Evolutionary conservation across 805 yeast genomes (phyloP).

Genomic region (Metschnikowia gelsemii): DNA sequence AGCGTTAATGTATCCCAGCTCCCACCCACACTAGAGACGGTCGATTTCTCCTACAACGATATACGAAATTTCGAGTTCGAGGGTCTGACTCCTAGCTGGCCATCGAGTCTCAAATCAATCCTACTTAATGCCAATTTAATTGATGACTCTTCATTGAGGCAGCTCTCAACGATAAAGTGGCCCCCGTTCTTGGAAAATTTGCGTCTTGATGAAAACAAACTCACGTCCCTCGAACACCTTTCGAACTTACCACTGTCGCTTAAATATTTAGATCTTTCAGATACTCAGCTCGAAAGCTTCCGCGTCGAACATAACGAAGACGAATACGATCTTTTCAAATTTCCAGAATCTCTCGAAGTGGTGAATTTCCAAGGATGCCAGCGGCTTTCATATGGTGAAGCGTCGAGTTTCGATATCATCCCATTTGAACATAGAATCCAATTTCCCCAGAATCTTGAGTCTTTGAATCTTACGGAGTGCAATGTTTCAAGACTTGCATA

Average conservation of each 20-base stretch:
- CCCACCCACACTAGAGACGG: constrained; percentile 29
- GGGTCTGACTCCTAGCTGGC: constrained; percentile 23
- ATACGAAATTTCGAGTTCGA: constrained; percentile 16
- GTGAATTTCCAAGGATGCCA: constrained; percentile 25
- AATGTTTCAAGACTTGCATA: constrained; percentile 19
- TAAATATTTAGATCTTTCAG: constrained; percentile 27
- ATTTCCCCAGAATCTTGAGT: constrained; percentile 24
- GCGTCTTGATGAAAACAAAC: constrained; percentile 25
- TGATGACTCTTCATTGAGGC: constrained; percentile 19
- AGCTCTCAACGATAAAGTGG: constrained; percentile 25
- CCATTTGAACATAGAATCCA: constrained; percentile 19
- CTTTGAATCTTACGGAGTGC: constrained; percentile 28
- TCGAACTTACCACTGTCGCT: constrained; percentile 23
- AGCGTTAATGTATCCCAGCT: constrained; percentile 25
- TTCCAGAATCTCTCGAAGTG: constrained; percentile 28
- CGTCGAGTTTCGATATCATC: neutral
- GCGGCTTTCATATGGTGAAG: constrained; percentile 10
- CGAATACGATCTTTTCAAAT: constrained; percentile 24
- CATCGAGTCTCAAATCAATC: constrained; percentile 26
- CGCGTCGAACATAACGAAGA: constrained; percentile 11
- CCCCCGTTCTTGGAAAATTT: constrained; percentile 24
- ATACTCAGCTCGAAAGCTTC: constrained; percentile 22
- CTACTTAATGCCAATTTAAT: constrained; percentile 25
- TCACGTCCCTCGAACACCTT: constrained; percentile 22
- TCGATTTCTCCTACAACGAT: constrained; percentile 31